phyloP scores from a whole-genome alignment of 164 flowering plant genomes.

The Kalanchoe fedtschenkoi region DNA sequence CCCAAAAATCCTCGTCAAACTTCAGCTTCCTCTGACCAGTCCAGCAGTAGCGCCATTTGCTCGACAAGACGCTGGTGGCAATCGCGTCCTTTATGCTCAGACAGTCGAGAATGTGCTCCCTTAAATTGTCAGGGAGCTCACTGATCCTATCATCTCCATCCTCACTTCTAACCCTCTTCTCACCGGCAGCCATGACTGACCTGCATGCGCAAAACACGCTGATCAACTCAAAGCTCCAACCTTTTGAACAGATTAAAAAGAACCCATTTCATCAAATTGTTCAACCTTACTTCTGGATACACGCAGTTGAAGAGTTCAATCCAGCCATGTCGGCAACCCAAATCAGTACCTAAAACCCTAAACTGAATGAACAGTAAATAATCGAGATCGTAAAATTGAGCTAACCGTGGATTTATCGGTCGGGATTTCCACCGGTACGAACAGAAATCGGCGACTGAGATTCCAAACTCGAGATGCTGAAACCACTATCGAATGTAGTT shows the following conservation, averaged over 20 bases:
- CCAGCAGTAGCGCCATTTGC: slow-evolving; percentile 2
- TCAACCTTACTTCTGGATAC: too few relatives aligned
- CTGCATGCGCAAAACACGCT: not conserved
- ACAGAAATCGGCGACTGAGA: too few relatives aligned
- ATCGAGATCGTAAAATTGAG: too few relatives aligned
- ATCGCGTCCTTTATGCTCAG: not conserved
- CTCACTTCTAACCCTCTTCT: not conserved
- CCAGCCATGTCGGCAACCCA: too few relatives aligned
- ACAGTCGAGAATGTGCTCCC: slow-evolving; percentile 1
- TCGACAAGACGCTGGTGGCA: slow-evolving; percentile 1
- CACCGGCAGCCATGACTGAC: not conserved
- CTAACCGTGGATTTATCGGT: too few relatives aligned
- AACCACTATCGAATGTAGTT: too few relatives aligned
- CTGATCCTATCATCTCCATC: not conserved
- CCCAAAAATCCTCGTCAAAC: not conserved
- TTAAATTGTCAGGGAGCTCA: not conserved
- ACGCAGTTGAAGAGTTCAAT: too few relatives aligned
- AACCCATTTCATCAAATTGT: too few relatives aligned
- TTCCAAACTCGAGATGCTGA: too few relatives aligned
- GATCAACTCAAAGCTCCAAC: not conserved
- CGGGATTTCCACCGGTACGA: too few relatives aligned
- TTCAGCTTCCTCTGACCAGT: not conserved
- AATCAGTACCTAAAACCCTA: too few relatives aligned
- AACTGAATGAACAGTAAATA: too few relatives aligned
- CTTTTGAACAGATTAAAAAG: not conserved